Percentiles rank a stretch among this genome's conserved stretches.
These are phyloP conservation scores for Fusarium irregulare DNA, from an alignment of 2,329 filamentous ascomycete species.

Conservation along the genomic window DNA sequence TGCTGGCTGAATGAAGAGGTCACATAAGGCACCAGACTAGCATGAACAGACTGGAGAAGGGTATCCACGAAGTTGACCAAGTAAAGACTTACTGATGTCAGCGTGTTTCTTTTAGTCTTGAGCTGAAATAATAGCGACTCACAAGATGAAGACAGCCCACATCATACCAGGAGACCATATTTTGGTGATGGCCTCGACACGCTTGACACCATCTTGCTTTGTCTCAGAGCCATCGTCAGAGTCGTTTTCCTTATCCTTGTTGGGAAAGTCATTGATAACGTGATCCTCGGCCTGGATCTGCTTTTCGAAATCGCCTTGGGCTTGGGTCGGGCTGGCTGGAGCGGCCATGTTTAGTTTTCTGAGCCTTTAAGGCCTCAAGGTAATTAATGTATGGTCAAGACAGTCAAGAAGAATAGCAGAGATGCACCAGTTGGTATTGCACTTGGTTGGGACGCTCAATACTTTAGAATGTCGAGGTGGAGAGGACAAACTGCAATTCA, in stretches of 20 bases:
- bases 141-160: slow-evolving; percentile 56
- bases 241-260: slow-evolving; percentile 28
- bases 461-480: slow-evolving; percentile 6
- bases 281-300: slow-evolving; percentile 26
- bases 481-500: not conserved
- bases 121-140: slow-evolving; percentile 1
- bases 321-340: slow-evolving; percentile 6
- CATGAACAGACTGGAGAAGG: slow-evolving; percentile 52
- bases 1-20: slow-evolving; percentile 74
- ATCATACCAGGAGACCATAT: slow-evolving; percentile 54
- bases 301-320: slow-evolving; percentile 31
- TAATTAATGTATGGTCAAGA: not conserved
- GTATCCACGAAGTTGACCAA: slow-evolving; percentile 54
- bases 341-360: slow-evolving; percentile 3
- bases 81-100: slow-evolving; percentile 50
- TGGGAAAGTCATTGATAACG: slow-evolving; percentile 9
- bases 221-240: slow-evolving; percentile 42
- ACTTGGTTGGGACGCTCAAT: slow-evolving; percentile 3
- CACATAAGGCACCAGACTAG: slow-evolving; percentile 70
- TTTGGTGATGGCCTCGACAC: slow-evolving; percentile 54
- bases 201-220: slow-evolving; percentile 54
- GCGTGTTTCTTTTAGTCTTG: not conserved
- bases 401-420: not conserved
- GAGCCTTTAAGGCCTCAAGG: not conserved
- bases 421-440: not conserved